Evolutionary conservation across 2,329 filamentous ascomycete genomes (phyloP).

Genomic region (Aciculosporium take): DNA sequence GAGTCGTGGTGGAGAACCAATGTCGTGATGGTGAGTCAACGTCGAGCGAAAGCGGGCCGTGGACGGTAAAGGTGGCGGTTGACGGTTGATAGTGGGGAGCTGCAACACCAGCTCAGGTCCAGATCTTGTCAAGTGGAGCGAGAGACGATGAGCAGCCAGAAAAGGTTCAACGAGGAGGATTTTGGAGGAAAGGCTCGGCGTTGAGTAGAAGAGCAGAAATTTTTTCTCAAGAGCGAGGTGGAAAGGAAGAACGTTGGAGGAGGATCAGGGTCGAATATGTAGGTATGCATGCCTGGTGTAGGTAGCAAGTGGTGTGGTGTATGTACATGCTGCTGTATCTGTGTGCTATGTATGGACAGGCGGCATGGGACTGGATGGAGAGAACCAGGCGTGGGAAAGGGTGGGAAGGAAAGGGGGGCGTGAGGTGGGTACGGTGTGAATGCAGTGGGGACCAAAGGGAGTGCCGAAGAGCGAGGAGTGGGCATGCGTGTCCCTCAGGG

Average conservation of each 20-base stretch:
- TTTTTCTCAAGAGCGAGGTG: conserved; percentile 2
- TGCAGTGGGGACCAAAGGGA: too few relatives aligned
- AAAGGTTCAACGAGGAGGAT: not conserved
- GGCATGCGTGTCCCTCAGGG: too few relatives aligned
- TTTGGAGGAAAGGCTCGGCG: not conserved
- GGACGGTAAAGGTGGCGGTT: conserved; percentile 3
- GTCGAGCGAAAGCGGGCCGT: conserved; percentile 8
- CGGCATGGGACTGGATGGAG: too few relatives aligned
- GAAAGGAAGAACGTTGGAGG: conserved; percentile 1
- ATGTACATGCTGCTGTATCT: too few relatives aligned
- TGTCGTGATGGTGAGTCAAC: conserved; percentile 11
- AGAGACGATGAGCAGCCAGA: not conserved
- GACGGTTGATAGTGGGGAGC: not conserved
- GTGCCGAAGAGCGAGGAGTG: too few relatives aligned
- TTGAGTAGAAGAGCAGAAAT: conserved; percentile 1
- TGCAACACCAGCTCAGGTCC: not conserved
- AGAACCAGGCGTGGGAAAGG: too few relatives aligned
- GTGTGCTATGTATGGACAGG: too few relatives aligned
- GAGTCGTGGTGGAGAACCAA: conserved; percentile 3
- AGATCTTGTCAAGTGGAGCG: not conserved
- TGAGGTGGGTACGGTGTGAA: too few relatives aligned
- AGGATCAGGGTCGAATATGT: conserved; percentile 12
- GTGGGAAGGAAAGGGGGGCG: too few relatives aligned
- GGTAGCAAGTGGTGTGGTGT: too few relatives aligned
- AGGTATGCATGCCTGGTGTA: conserved; percentile 2